Percentiles rank a stretch among this genome's conserved stretches.
These are phyloP conservation scores for Penicillium lividum DNA, from an alignment of 495 filamentous ascomycete species.

Conservation along the genomic window DNA sequence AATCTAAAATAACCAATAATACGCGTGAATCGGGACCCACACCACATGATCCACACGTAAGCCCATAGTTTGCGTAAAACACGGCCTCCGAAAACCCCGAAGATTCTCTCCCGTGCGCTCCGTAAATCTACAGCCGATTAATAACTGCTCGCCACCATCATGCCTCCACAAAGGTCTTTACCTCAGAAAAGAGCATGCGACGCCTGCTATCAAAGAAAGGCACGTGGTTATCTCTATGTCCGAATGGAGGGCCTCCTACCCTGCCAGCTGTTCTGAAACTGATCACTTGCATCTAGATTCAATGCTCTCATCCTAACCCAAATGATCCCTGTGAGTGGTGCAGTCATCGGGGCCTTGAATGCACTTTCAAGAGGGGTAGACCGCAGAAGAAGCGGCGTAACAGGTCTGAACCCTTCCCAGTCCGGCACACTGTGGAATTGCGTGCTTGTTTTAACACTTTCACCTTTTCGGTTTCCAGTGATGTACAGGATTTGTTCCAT, in stretches of 20 bases:
- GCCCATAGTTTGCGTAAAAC: too few relatives aligned
- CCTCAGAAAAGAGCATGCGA: not conserved
- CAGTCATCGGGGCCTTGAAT: conserved; percentile 14
- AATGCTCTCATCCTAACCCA: conserved; percentile 13
- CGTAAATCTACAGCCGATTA: not conserved
- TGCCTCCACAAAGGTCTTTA: not conserved
- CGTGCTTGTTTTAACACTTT: too few relatives aligned
- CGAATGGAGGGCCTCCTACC: not conserved
- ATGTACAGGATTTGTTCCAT: too few relatives aligned
- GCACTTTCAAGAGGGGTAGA: conserved; percentile 19
- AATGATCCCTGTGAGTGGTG: conserved; percentile 23
- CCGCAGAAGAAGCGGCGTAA: conserved; percentile 16
- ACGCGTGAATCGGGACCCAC: too few relatives aligned
- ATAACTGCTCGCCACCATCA: not conserved
- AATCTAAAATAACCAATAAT: too few relatives aligned
- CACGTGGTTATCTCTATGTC: not conserved
- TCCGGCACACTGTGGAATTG: too few relatives aligned
- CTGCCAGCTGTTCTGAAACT: not conserved
- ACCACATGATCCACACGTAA: too few relatives aligned
- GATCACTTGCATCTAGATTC: not conserved
- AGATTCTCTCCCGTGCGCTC: too few relatives aligned
- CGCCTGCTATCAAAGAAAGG: not conserved
- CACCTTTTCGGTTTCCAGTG: too few relatives aligned
- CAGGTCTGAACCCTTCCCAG: conserved; percentile 1
- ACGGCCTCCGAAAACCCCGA: not conserved